Evolutionary conservation across 2,329 filamentous ascomycete genomes (phyloP).

Genomic region (Lecanicillium sp.): DNA sequence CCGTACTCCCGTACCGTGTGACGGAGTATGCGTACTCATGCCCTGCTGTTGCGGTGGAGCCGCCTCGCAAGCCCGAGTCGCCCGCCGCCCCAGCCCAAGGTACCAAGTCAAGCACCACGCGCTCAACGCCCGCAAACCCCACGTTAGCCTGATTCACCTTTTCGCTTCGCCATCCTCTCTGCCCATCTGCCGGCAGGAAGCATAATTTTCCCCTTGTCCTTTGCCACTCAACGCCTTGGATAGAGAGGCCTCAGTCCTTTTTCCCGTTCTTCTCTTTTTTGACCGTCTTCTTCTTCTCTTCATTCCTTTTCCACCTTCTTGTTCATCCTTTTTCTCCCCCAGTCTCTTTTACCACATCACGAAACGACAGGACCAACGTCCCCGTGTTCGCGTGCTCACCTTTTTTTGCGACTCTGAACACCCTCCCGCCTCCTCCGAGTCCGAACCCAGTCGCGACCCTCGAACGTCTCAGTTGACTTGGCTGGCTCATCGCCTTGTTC

Average conservation of each 20-base stretch:
- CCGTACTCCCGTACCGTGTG: too few relatives aligned
- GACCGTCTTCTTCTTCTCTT: slow-evolving; percentile 2
- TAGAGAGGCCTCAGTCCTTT: background rate
- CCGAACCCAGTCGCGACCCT: too few relatives aligned
- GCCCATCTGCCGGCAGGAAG: too few relatives aligned
- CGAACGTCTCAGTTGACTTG: too few relatives aligned
- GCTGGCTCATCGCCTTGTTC: background rate
- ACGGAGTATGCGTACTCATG: too few relatives aligned
- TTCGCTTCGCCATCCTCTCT: background rate
- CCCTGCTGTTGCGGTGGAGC: too few relatives aligned
- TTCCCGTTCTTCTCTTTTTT: background rate
- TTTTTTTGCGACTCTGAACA: slow-evolving; percentile 2
- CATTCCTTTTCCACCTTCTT: slow-evolving; percentile 4
- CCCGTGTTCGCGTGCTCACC: slow-evolving; percentile 4
- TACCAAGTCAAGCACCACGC: too few relatives aligned
- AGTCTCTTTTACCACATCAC: slow-evolving; percentile 1
- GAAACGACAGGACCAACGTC: background rate
- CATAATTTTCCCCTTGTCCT: too few relatives aligned
- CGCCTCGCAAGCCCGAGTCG: too few relatives aligned
- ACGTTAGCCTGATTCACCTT: background rate
- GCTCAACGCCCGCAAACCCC: background rate
- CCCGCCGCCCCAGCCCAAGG: too few relatives aligned
- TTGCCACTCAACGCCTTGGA: too few relatives aligned
- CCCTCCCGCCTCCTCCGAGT: too few relatives aligned
- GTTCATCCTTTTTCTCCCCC: slow-evolving; percentile 7